Base-by-base conservation (phyloP, 805 yeast species). In the Teunomyces cretensis region DNA sequence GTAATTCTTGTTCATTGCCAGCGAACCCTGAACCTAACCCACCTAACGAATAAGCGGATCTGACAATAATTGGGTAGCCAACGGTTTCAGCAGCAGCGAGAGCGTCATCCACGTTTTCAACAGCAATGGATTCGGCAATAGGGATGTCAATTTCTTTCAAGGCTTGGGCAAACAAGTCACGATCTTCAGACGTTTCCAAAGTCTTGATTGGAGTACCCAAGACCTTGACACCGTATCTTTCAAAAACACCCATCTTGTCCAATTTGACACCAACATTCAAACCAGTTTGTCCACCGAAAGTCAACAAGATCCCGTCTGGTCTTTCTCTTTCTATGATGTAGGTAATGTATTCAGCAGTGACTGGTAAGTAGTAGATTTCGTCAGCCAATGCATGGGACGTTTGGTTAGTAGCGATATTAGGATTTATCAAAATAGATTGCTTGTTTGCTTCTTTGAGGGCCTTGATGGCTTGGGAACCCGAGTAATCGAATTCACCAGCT, bases 11-110 rank as follows among this genome's bases (percentile, higher is more conserved):
- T 52, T 79, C 83, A 66, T 88, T 84, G 56, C 79, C 77, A 46
- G 99, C 99, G 62, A 92, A 92, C 33, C 99, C 99, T 27, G 98
- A 92, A 45, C 99, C 99, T 50, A 92, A 78, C 57, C 99, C 99
- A 65, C 99, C 99, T 38, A 92, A 75, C 6, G 99, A 96, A 64
- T 86, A 92, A 16, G 99, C 99, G 38, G 98, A 89, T 74, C 99
- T 86, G 47, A 94, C 96, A 72, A 92, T 92, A 59, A 92, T 88
- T 44, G 99, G 99, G 70, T 91, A 92, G 8, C 97, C 96, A 50
- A 92, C 88, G 39, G 70, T 61, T 35, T 78, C 83, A 40, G 97
- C 99, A 43, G 99, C 98, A n/a, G 68, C 72, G 50, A 94, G 74
- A 19, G 99, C 97, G 58, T 88, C 96, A 53, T 92, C 97, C 35